Percentiles rank a stretch among this genome's conserved stretches.
Evolutionary conservation across 2,329 filamentous ascomycete species (phyloP).

Genomic region (Claviceps citrina): DNA sequence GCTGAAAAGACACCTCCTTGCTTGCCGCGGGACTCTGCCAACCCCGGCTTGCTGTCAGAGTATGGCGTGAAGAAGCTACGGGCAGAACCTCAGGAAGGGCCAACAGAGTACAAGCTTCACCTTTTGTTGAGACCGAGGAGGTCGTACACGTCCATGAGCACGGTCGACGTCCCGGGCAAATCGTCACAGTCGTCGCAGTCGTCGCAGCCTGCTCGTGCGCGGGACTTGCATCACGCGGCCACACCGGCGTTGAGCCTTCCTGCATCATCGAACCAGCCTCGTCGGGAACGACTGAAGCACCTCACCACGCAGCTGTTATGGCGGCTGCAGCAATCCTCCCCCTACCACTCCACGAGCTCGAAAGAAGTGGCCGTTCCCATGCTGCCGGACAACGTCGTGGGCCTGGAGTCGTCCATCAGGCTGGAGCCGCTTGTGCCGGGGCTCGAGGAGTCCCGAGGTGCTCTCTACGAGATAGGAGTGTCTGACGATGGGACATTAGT

Average conservation of each 20-base stretch:
- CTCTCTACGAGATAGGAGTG: slow-evolving; percentile 91
- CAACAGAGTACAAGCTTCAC: slow-evolving; percentile 93
- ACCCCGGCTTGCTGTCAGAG: slow-evolving; percentile 34
- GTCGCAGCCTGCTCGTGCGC: slow-evolving; percentile 3
- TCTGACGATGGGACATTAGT: slow-evolving; percentile 86
- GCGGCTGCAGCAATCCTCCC: slow-evolving; percentile 87
- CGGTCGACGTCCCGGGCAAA: slow-evolving; percentile 17
- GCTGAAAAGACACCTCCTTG: slow-evolving; percentile 19
- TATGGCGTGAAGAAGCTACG: slow-evolving; percentile 62
- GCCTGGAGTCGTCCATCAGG: slow-evolving; percentile 30
- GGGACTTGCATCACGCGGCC: slow-evolving; percentile 7
- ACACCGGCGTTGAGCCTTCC: slow-evolving; percentile 16
- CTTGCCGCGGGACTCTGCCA: slow-evolving; percentile 15
- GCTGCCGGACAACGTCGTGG: slow-evolving; percentile 48
- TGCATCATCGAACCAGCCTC: slow-evolving; percentile 45
- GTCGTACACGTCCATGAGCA: slow-evolving; percentile 57
- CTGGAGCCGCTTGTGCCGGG: slow-evolving; percentile 53
- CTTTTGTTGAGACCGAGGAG: slow-evolving; percentile 66
- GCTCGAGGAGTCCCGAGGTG: slow-evolving; percentile 82
- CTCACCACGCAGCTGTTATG: slow-evolving; percentile 89
- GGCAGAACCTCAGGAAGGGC: slow-evolving; percentile 83
- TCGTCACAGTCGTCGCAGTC: slow-evolving; percentile 3
- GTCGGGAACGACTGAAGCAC: slow-evolving; percentile 75
- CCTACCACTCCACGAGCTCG: slow-evolving; percentile 69
- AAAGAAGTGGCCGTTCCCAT: slow-evolving; percentile 60